Conservation (phyloP, 2,329 filamentous ascomycete species). For the Allantophomopsis lycopodina region DNA sequence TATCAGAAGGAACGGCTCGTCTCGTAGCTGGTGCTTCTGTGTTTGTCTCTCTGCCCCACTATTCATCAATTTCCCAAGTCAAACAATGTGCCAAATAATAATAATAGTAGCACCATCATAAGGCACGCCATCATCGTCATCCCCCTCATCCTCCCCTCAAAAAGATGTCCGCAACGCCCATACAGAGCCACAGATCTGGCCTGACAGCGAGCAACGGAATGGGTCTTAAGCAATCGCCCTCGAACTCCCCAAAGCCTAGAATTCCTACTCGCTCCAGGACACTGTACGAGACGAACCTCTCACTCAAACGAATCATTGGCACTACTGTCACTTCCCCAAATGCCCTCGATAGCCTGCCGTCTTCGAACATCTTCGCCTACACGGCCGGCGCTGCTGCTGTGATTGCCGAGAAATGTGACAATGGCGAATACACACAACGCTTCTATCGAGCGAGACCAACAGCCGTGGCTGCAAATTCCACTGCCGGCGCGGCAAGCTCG, state of each 20-base stretch:
- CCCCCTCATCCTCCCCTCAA: too few species aligned
- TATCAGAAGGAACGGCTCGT: too few species aligned
- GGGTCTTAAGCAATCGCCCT: slow-evolving; percentile 55
- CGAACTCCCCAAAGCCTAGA: slow-evolving; percentile 57
- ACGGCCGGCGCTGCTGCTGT: slow-evolving; percentile 91
- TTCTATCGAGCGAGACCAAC: slow-evolving; percentile 83
- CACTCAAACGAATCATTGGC: slow-evolving; percentile 74
- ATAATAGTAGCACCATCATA: too few species aligned
- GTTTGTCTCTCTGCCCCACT: too few species aligned
- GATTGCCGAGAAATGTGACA: slow-evolving; percentile 63
- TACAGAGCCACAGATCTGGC: slow-evolving; percentile 11
- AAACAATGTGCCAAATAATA: too few species aligned
- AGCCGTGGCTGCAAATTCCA: slow-evolving; percentile 47
- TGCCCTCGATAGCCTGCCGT: slow-evolving; percentile 70
- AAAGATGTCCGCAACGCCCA: slow-evolving; percentile 19
- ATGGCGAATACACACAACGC: slow-evolving; percentile 54
- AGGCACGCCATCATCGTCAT: too few species aligned
- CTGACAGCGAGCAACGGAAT: slow-evolving; percentile 16
- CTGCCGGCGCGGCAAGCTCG: slow-evolving; percentile 38
- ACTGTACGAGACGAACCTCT: slow-evolving; percentile 44
- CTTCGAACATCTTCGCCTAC: slow-evolving; percentile 65
- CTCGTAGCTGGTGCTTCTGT: too few species aligned
- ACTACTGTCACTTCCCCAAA: slow-evolving; percentile 77
- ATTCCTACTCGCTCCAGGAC: slow-evolving; percentile 35
- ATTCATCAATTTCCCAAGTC: too few species aligned